A percentile compares a stretch with the other conserved stretches of the same genome.
These are phyloP conservation scores for Fusarium torulosum DNA, from an alignment of 2,329 filamentous ascomycete genomes.

Conservation along the genomic window DNA sequence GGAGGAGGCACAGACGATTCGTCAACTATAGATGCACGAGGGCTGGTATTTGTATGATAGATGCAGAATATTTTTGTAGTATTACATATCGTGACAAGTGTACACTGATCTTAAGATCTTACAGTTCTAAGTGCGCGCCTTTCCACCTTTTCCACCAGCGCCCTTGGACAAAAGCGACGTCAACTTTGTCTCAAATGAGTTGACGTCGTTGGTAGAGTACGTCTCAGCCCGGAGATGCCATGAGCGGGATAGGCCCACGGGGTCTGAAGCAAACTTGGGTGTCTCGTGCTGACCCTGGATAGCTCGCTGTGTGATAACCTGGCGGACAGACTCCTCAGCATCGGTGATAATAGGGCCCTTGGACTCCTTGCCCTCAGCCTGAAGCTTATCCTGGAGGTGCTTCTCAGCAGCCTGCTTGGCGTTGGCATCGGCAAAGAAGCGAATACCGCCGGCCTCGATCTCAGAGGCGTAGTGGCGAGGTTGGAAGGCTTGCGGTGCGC, in stretches of 20 bases:
- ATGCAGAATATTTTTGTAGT: conserved; percentile 45
- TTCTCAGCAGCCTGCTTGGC: conserved; percentile 50
- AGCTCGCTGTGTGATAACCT: conserved; percentile 51
- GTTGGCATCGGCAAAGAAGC: conserved; percentile 46
- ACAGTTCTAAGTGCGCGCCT: conserved; percentile 44
- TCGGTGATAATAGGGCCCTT: conserved; percentile 49
- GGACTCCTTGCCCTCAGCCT: conserved; percentile 36
- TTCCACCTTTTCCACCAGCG: conserved; percentile 37
- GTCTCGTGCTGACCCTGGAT: conserved; percentile 55
- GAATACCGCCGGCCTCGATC: conserved; percentile 45
- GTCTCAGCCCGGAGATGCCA: conserved; percentile 56
- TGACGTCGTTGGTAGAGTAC: conserved; percentile 52
- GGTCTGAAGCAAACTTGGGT: conserved; percentile 51
- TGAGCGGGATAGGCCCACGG: conserved; percentile 52
- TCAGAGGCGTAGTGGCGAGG: conserved; percentile 51
- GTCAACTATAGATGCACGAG: conserved; percentile 51
- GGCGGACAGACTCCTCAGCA: conserved; percentile 52
- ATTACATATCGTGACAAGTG: conserved; percentile 49
- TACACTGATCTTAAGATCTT: conserved; percentile 45
- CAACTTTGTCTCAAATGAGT: conserved; percentile 58
- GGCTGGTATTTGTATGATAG: conserved; percentile 21
- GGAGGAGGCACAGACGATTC: conserved; percentile 63
- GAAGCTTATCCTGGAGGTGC: conserved; percentile 47
- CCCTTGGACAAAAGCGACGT: conserved; percentile 48
- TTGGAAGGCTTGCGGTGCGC: conserved; percentile 49